Base-by-base conservation (phyloP, 1,139 yeast genomes). In the Scheffersomyces insectosa region DNA sequence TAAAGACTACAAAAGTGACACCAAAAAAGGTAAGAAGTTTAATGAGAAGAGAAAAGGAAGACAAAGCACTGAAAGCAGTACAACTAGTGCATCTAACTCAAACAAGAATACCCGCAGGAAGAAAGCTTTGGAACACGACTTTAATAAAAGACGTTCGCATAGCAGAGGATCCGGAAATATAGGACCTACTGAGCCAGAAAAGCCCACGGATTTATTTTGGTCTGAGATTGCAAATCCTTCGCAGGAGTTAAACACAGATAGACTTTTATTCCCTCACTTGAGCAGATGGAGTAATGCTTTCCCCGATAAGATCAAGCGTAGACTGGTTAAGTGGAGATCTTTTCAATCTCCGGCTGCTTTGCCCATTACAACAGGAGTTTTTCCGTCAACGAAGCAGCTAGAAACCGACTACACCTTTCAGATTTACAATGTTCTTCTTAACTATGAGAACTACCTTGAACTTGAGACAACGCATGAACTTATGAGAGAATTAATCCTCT, bases 331-430 rank as follows among this genome's bases (percentile, higher is more conserved):
- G 59, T 95, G 99, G 99, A 79, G 88, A 45, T 91, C 98, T 0
- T 74, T 95, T 43, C 86, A 89, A 30, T 82, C 97, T 0, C 99
- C 99, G 0, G 98, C 98, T 0, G 85, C 96, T 3, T 68, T 95
- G 20, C 99, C 99, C 0, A 70, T 86, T 0, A 82, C 88, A 1
- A 83, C 95, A 0, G 80, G 86, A 1, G 73, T 84, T 7, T 89
- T 91, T 56, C 98, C 98, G 0, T 66, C 83, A 0, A 67, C 73
- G 4, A 70, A 74, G 6, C 93, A 88, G 48, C 82, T 91, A 53
- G 79, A 81, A 41, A 68, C 72, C 2, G 79, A 82, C 42, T 85
- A 81, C 58, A 80, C 83, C 0, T 77, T 80, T 42, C 86, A 80
- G 50, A 72, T 80, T 13, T 88, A 88, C 57, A 85, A 82, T 36